Base-by-base conservation (phyloP, 192 early-diverging fungal species). In the Gryganskiella cystojenkinii region DNA sequence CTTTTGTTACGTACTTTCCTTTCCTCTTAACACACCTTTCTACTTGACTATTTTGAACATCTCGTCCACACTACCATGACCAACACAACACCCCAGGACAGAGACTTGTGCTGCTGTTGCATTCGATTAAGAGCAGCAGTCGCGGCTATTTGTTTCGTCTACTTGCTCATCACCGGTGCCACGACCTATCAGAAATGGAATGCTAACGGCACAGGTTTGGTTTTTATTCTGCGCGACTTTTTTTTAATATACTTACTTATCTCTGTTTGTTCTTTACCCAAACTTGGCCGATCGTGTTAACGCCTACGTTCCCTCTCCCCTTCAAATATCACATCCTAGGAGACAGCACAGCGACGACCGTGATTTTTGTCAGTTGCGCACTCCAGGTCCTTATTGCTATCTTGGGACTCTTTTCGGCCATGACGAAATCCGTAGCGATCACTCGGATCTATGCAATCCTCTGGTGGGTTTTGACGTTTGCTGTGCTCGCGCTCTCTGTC, bases 21-120 rank as follows among this genome's bases (percentile, higher is more conserved):
- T n/a, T n/a, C n/a, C n/a, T n/a, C n/a, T n/a, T n/a, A n/a, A n/a
- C n/a, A n/a, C n/a, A n/a, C n/a, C n/a, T n/a, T n/a, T n/a, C n/a
- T n/a, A n/a, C n/a, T n/a, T n/a, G n/a, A 19, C 8, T 1, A 44
- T 40, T 25, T 8, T 37, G 22, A 25, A 33, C 27, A 40, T 33
- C 31, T 49, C 30, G 4, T 8, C 34, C 47, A 20, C 25, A 56
- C 35, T n/a, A 61, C 3, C 6, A 14, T 30, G 30, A 50, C 42
- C 0, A 50, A 34, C 15, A 65, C 58, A 49, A 58, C 64, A 43
- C 20, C 53, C 45, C 45, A 56, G 15, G 55, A 78, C 33, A 34
- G 74, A 5, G 74, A 78, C 25, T 42, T 78, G 49, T 78, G 74
- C 56, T 78, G 74, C 35, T 78, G 66, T 47, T 78, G 74, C 61